Evolutionary conservation across 768 basidiomycete species (phyloP).

Genomic region (Boletus sp.): DNA sequence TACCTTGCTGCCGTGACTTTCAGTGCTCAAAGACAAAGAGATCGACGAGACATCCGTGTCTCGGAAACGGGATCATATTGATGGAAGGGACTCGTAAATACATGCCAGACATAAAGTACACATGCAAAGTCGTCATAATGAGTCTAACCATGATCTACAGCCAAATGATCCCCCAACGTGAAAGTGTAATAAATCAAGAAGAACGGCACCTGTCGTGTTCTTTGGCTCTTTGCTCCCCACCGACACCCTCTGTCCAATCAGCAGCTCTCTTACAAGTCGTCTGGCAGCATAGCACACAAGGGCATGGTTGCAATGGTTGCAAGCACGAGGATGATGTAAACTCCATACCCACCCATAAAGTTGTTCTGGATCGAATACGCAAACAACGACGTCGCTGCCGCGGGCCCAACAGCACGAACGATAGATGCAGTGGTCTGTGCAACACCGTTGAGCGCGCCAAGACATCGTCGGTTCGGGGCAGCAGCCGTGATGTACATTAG

Average conservation of each 20-base stretch:
- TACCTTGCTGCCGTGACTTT: background rate
- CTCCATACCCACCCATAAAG: conserved; percentile 35
- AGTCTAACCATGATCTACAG: background rate
- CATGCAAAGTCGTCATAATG: conserved; percentile 1
- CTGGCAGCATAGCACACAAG: conserved; percentile 21
- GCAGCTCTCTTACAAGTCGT: conserved; percentile 15
- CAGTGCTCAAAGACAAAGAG: background rate
- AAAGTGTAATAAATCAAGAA: conserved; percentile 11
- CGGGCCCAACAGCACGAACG: conserved; percentile 34
- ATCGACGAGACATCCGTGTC: background rate
- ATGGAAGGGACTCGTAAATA: conserved; percentile 14
- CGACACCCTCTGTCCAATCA: background rate
- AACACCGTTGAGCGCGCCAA: conserved; percentile 67
- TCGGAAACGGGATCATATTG: conserved; percentile 20
- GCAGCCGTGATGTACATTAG: conserved; percentile 68
- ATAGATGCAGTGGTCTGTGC: conserved; percentile 30
- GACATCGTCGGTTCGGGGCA: conserved; percentile 59
- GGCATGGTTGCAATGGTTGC: conserved; percentile 14
- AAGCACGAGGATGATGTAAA: conserved; percentile 30
- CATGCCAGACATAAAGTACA: conserved; percentile 24
- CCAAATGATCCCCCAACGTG: background rate
- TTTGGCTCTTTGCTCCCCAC: background rate
- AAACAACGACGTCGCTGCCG: conserved; percentile 32
- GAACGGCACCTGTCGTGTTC: conserved; percentile 5
- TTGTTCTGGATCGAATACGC: conserved; percentile 36